These are phyloP conservation scores for Striga hermonthica DNA, from an alignment of 305 asterid species.

Conservation along the genomic window DNA sequence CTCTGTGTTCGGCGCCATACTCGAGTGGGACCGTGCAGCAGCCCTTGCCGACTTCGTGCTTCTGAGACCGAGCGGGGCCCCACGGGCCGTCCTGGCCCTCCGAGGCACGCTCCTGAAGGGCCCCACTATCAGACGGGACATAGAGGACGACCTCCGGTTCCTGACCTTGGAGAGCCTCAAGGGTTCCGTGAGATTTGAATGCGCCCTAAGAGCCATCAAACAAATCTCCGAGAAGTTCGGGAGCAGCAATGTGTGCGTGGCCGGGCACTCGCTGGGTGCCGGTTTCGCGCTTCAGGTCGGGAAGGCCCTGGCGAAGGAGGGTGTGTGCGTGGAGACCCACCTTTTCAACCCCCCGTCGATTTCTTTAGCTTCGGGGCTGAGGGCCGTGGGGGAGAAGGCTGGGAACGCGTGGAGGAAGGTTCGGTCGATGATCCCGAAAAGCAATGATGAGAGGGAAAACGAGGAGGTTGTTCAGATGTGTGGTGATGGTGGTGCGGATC, in stretches of 20 bases:
- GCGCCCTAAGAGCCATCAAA: conserved; percentile 52
- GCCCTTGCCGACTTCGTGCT: conserved; percentile 76
- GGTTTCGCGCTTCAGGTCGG: conserved; percentile 97
- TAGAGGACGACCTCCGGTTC: conserved; percentile 87
- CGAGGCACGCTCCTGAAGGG: conserved; percentile 80
- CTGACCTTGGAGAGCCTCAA: conserved; percentile 85
- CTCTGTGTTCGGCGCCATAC: conserved; percentile 82
- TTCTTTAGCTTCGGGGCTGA: conserved; percentile 74
- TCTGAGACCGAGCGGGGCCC: conserved; percentile 83
- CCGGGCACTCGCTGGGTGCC: conserved; percentile 92
- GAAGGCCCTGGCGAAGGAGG: conserved; percentile 83
- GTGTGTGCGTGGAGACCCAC: conserved; percentile 82
- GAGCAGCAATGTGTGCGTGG: conserved; percentile 63
- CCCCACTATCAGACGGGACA: conserved; percentile 78
- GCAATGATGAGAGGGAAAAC: conserved; percentile 29
- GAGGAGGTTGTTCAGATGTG: background rate
- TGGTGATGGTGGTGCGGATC: conserved; percentile 30
- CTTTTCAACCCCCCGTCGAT: conserved; percentile 95
- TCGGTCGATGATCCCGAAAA: conserved; percentile 48
- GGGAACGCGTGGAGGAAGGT: conserved; percentile 70
- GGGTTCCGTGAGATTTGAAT: conserved; percentile 78
- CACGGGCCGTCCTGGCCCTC: conserved; percentile 72
- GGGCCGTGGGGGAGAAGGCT: conserved; percentile 68
- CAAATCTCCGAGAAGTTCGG: conserved; percentile 62
- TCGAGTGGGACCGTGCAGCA: conserved; percentile 95